A percentile compares a stretch with the other conserved stretches of the same genome.
Evolutionary conservation across 176 grass and related monocot genomes (phyloP).

Genomic region (Oryza glaberrima): DNA sequence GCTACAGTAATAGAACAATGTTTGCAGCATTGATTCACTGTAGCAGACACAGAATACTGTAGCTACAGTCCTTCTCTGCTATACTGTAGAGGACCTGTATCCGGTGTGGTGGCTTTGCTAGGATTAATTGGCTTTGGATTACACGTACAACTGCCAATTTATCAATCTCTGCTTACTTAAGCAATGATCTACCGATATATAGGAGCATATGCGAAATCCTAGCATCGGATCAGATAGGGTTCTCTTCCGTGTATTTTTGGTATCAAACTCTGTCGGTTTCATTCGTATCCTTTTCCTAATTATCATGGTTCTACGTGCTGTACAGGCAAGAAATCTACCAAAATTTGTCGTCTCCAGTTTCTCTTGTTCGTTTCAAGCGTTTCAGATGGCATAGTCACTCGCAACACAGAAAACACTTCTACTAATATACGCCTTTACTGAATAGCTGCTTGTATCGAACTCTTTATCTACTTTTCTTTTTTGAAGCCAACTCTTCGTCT

Average conservation of each 20-base stretch:
- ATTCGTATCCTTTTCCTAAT: not conserved
- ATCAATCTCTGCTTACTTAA: too few relatives aligned
- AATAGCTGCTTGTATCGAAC: not conserved
- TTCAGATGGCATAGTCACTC: not conserved
- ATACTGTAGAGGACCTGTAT: too few relatives aligned
- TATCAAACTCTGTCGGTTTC: not conserved
- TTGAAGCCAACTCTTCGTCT: not conserved
- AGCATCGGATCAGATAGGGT: too few relatives aligned
- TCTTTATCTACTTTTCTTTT: not conserved
- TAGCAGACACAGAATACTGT: too few relatives aligned
- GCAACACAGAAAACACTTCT: not conserved
- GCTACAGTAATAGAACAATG: too few relatives aligned
- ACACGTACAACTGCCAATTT: too few relatives aligned
- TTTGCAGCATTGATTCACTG: too few relatives aligned
- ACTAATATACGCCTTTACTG: not conserved
- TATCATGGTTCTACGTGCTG: not conserved
- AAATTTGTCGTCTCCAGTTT: constrained; percentile 8
- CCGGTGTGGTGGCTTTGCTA: not conserved
- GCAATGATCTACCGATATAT: too few relatives aligned
- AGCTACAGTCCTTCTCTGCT: too few relatives aligned
- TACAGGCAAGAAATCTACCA: not conserved
- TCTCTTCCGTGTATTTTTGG: not conserved
- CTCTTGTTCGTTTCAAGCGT: not conserved
- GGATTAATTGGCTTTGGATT: too few relatives aligned
- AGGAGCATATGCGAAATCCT: too few relatives aligned